Base-by-base conservation (phyloP, 768 basidiomycete species). In the Mycena capillaripes region DNA sequence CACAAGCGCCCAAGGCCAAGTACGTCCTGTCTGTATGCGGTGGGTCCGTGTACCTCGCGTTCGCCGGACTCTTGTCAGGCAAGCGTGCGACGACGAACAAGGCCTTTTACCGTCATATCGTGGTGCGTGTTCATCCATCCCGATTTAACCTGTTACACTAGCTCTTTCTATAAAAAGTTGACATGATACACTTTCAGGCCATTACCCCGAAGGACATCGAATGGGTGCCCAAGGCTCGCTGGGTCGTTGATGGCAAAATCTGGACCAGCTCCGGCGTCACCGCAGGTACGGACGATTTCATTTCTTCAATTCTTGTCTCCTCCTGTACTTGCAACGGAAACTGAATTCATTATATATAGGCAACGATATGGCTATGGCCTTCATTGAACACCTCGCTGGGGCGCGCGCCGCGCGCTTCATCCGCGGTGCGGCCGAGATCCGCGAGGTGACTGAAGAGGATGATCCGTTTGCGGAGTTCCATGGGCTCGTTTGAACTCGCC, bases 1-100 rank as follows among this genome's bases (percentile, higher is more conserved):
- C 61, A n/a, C 81, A 81, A 69, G 78, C 60, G 21, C 79, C 78
- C 4, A 70, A 70, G 30, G 81, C 78, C 10, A 80, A 79, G 69
- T 82, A 84, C 66, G 65, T 84, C 34, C 66, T 83, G 50, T 77
- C 79, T 23, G 82, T 84, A 10, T 84, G 84, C 69, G 79, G 77
- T 25, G 83, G 82, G 7, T 63, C 80, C 0, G 77, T 76, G 72
- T 66, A 81, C 29, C 77, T 84, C 7, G 84, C 83, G 2, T 69
- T 71, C 8, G 76, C 81, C 8, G 84, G 83, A 0, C 50, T 82
- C 0, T 76, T 85, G 19, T 73, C 79, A 0, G 83, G 83, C 0
- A 80, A 78, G 62, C 71, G 76, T 14, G 84, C 84, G 30, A 85
- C 83, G 7, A 83, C 83, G 27, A 84, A 84, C 76, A 85, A 85